These are phyloP conservation scores for Emiliania huxleyi DNA, from an alignment of 78 protist species.

Conservation along the genomic window DNA sequence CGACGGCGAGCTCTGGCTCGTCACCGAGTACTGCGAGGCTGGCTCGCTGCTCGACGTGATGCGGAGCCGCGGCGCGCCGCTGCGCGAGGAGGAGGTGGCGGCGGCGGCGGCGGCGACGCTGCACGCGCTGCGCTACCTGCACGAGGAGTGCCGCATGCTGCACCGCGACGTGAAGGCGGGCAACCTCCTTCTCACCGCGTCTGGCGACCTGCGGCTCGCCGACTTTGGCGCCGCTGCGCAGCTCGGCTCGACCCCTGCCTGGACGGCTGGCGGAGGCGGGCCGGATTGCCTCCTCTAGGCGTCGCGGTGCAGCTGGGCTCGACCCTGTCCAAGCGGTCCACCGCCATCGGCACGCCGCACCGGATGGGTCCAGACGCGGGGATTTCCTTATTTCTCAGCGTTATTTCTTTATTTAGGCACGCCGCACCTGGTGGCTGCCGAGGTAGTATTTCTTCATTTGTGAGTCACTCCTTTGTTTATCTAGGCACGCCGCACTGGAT, in stretches of 20 bases:
- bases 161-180: slow-evolving; percentile 56
- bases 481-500: slow-evolving; percentile 91
- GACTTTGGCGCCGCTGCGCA: slow-evolving; percentile 45
- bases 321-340: not conserved
- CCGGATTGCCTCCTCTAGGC: not conserved
- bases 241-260: not conserved
- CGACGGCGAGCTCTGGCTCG: not conserved
- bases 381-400: too few relatives aligned
- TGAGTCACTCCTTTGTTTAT: too few relatives aligned
- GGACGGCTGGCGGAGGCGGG: not conserved
- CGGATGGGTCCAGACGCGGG: slow-evolving; percentile 97
- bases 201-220: slow-evolving; percentile 27
- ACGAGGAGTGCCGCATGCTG: not conserved
- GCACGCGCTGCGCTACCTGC: slow-evolving; percentile 18
- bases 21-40: not conserved
- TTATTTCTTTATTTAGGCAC: too few relatives aligned
- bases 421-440: too few relatives aligned
- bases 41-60: not conserved
- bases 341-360: slow-evolving; percentile 57
- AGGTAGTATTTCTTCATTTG: too few relatives aligned
- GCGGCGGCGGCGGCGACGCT: too few relatives aligned
- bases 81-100: not conserved
- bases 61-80: not conserved
- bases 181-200: slow-evolving; percentile 23
- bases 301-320: not conserved